Evolutionary conservation across 345 rosid genomes (phyloP), one percentile per base, ranked within the genome.

Genomic region (Arabis alpina): DNA sequence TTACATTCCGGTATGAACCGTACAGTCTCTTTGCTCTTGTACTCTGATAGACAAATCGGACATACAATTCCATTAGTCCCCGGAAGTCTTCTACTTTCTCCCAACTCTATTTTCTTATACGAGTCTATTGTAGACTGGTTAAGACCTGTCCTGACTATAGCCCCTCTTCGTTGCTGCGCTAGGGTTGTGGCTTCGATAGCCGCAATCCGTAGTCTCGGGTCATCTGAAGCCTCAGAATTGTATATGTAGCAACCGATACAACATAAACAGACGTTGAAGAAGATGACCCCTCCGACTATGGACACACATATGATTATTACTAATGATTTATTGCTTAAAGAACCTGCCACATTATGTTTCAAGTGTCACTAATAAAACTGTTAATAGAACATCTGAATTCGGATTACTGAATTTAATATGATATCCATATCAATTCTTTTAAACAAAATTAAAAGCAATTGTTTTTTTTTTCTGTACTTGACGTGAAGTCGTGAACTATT

Each of bases 51-150:
- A 78, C 92, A 89, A 41, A 87, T 89, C 13, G 87, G 64, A 57
- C 91, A 87, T 8, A 76, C 61, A 63, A 45, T 74, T 36, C 70
- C 78, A 51, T 87, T 87, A 5, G 75, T 81, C 13, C 88, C 86
- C 0, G 92, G 87, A 1, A 89, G 56, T 40, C 90, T 64, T 77
- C 77, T 79, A 75, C 94, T 83, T 25, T 85, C 92, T 5, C 87
- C 96, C 0, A 87, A 64, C 25, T 81, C 89, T 19, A 89, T 41
- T 80, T 85, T 86, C 27, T 83, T 67, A 62, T 80, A 92, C 4
- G 94, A 86, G 39, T 83, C 87, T 25, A 84, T 87, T 16, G 87
- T 84, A 51, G 82, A 73, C 39, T 85, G 89, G 28, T 87, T 92
- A 58, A 89, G 75, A 12, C 94, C 92, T 41, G 41, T 68, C 10